Conservation (phyloP, 2,329 filamentous ascomycete species). For the Colletotrichum limetticola region DNA sequence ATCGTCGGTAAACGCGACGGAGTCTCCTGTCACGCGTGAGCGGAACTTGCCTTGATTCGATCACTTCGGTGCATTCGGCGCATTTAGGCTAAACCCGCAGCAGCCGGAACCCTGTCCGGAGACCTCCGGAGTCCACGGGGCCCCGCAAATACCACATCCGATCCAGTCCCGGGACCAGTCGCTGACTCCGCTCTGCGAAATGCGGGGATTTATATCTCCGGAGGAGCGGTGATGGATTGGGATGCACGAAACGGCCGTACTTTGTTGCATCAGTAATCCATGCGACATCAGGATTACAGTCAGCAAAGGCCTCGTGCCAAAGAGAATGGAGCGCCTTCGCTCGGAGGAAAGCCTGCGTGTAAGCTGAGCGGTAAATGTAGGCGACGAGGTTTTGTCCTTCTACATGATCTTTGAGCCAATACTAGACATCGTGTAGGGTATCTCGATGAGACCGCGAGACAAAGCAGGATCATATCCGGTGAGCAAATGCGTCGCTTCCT, state of each 20-base stretch:
- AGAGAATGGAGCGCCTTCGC: too few species aligned
- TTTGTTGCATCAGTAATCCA: too few species aligned
- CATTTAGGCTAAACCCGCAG: slow-evolving; percentile 31
- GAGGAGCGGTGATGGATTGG: not conserved
- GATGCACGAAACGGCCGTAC: not conserved
- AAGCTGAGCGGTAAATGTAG: too few species aligned
- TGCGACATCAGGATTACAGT: too few species aligned
- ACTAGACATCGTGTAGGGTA: too few species aligned
- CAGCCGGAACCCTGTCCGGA: slow-evolving; percentile 25
- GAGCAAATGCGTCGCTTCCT: too few species aligned
- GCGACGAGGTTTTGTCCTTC: too few species aligned
- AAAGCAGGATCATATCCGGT: too few species aligned
- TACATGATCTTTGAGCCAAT: too few species aligned
- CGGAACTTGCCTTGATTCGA: not conserved
- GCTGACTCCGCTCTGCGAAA: slow-evolving; percentile 2
- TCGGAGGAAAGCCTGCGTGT: too few species aligned
- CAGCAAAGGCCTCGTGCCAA: too few species aligned
- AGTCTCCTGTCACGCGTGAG: slow-evolving; percentile 20
- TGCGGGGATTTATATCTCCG: not conserved
- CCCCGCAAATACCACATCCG: slow-evolving; percentile 25
- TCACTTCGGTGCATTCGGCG: not conserved
- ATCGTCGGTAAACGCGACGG: slow-evolving; percentile 29
- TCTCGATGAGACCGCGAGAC: too few species aligned
- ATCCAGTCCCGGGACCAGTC: slow-evolving; percentile 20
- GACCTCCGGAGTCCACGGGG: slow-evolving; percentile 18